Conservation (phyloP, 106 monocot genomes). For the Allium cepa region DNA sequence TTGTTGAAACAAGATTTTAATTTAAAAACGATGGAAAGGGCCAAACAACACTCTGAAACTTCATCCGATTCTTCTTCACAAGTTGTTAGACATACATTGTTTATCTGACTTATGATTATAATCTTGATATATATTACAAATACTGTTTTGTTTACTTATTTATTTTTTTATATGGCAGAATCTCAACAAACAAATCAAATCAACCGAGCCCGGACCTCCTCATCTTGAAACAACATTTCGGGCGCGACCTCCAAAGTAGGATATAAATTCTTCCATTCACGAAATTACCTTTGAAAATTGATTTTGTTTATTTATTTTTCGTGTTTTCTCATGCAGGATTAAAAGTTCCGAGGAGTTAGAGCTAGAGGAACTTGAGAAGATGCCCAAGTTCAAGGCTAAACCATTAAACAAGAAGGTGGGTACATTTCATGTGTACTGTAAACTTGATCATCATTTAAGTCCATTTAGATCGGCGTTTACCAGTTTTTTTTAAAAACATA, state of each 20-base stretch:
- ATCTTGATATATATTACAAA: slow-evolving; percentile 19
- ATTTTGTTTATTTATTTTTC: not conserved
- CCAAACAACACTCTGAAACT: slow-evolving; percentile 51
- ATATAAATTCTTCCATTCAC: not conserved
- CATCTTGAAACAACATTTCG: slow-evolving; percentile 67
- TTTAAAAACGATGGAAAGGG: slow-evolving; percentile 83
- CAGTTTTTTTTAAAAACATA: not conserved
- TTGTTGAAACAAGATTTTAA: slow-evolving; percentile 52
- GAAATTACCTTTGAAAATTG: not conserved
- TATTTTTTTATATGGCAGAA: slow-evolving; percentile 26
- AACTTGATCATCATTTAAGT: slow-evolving; percentile 1
- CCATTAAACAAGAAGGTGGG: slow-evolving; percentile 82
- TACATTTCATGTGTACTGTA: too few relatives aligned
- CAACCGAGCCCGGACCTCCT: slow-evolving; percentile 72
- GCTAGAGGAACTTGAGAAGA: slow-evolving; percentile 70
- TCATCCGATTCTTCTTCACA: slow-evolving; percentile 33
- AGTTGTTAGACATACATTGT: not conserved
- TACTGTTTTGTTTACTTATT: too few relatives aligned
- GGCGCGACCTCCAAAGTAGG: slow-evolving; percentile 67
- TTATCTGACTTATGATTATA: not conserved
- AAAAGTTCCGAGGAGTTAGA: slow-evolving; percentile 84
- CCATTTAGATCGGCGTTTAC: not conserved
- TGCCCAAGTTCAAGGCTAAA: slow-evolving; percentile 93
- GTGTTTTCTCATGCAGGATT: slow-evolving; percentile 25
- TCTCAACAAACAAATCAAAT: slow-evolving; percentile 37